Evolutionary conservation across 345 rosid genomes (phyloP).

Genomic region (Hypericum perforatum): DNA sequence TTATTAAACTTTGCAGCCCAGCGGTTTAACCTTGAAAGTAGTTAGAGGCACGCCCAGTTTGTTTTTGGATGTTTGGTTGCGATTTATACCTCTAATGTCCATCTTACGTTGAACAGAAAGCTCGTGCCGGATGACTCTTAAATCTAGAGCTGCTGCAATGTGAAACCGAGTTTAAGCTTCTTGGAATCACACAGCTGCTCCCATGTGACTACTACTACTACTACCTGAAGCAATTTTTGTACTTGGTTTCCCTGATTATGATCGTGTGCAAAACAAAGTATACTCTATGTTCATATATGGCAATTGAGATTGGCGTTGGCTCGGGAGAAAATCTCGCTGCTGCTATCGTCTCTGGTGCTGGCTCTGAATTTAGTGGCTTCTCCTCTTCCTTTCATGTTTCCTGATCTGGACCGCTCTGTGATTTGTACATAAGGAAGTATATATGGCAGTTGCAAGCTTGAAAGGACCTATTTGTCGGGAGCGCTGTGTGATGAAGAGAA

Average conservation of each 20-base stretch:
- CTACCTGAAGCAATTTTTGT: background rate
- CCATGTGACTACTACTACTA: conserved; percentile 7
- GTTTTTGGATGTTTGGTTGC: too few relatives aligned
- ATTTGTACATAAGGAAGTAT: too few relatives aligned
- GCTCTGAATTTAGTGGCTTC: conserved; percentile 10
- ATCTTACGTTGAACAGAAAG: too few relatives aligned
- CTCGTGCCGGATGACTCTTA: too few relatives aligned
- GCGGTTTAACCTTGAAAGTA: too few relatives aligned
- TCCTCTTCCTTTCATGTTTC: conserved; percentile 25
- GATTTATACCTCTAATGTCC: too few relatives aligned
- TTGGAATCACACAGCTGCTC: too few relatives aligned
- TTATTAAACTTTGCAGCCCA: too few relatives aligned
- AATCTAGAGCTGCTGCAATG: too few relatives aligned
- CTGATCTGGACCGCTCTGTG: conserved; percentile 20
- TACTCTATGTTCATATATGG: conserved; percentile 17
- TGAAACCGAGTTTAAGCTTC: too few relatives aligned
- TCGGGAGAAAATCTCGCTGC: conserved; percentile 37
- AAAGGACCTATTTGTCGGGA: conserved; percentile 21
- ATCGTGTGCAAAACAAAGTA: conserved; percentile 13
- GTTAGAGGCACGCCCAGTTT: too few relatives aligned
- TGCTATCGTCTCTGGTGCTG: conserved; percentile 10
- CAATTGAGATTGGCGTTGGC: conserved; percentile 33
- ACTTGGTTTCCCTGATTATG: conserved; percentile 24
- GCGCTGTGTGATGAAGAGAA: conserved; percentile 16
- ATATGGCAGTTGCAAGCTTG: conserved; percentile 24